These are phyloP conservation scores for Arthrobotrys conoides DNA, from an alignment of 2,329 filamentous ascomycete species.

Conservation along the genomic window DNA sequence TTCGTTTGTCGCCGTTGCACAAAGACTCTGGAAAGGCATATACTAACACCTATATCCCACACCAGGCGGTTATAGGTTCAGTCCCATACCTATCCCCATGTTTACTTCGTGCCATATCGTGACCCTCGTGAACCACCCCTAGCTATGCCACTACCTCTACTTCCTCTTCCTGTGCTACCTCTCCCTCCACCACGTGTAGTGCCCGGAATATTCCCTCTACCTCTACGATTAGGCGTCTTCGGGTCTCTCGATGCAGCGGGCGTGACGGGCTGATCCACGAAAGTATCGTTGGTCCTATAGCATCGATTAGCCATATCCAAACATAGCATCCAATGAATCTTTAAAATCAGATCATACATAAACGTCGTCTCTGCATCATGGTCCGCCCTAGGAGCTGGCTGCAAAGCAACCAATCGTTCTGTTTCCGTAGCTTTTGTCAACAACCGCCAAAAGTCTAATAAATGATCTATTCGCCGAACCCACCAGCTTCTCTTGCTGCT, in stretches of 20 bases:
- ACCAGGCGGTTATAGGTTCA: background rate
- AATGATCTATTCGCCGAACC: background rate
- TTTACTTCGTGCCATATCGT: conserved; percentile 49
- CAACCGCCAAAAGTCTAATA: background rate
- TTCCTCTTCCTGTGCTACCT: conserved; percentile 30
- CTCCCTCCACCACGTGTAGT: conserved; percentile 48
- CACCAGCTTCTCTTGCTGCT: conserved; percentile 47
- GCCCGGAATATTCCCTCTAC: conserved; percentile 22
- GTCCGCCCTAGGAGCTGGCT: conserved; percentile 64
- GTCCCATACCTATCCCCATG: background rate
- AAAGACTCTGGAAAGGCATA: background rate
- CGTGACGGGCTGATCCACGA: conserved; percentile 56
- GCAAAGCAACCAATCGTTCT: conserved; percentile 54
- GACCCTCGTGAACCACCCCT: conserved; percentile 35
- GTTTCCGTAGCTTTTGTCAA: background rate
- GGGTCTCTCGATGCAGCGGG: conserved; percentile 47
- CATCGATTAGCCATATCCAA: background rate
- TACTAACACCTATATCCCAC: background rate
- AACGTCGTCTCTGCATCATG: conserved; percentile 83
- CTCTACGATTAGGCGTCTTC: conserved; percentile 52
- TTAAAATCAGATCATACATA: conserved; percentile 73
- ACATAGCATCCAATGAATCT: background rate
- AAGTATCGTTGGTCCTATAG: conserved; percentile 60
- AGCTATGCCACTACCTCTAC: conserved; percentile 38
- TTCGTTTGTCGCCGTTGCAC: conserved; percentile 23